Conservation (phyloP, 1,284 basidiomycete genomes). For the Pseudozyma hubeiensis region DNA sequence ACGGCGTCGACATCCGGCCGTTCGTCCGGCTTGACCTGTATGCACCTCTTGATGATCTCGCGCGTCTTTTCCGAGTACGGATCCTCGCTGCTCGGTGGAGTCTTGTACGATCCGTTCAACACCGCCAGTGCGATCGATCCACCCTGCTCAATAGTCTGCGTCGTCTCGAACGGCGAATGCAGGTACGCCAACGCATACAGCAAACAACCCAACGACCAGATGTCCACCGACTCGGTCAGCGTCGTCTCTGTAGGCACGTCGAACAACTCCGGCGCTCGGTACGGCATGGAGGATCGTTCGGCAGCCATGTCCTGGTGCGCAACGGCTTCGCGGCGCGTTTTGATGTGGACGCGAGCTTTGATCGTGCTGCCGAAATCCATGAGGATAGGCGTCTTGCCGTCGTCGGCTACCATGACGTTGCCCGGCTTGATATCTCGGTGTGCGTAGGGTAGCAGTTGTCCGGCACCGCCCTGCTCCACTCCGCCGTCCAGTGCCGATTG, state of each 20-base stretch:
- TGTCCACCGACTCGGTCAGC: conserved; percentile 66
- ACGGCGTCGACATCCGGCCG: conserved; percentile 62
- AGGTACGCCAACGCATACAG: conserved; percentile 66
- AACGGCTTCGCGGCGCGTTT: conserved; percentile 82
- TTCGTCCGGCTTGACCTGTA: conserved; percentile 58
- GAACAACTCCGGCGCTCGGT: conserved; percentile 68
- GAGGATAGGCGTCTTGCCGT: conserved; percentile 80
- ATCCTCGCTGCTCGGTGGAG: conserved; percentile 52
- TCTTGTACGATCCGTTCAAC: conserved; percentile 65
- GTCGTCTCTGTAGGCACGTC: conserved; percentile 67
- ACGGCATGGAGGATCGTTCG: conserved; percentile 67
- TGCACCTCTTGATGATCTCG: conserved; percentile 60
- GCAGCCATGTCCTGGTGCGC: conserved; percentile 67
- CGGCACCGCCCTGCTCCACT: conserved; percentile 64
- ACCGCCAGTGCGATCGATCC: conserved; percentile 68
- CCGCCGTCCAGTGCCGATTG: conserved; percentile 70
- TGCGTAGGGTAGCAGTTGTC: conserved; percentile 80
- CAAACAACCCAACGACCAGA: conserved; percentile 68
- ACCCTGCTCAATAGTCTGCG: conserved; percentile 67
- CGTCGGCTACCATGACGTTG: conserved; percentile 95
- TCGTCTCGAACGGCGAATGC: conserved; percentile 69
- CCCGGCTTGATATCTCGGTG: conserved; percentile 96
- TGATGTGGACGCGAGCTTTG: conserved; percentile 81
- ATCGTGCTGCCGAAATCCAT: conserved; percentile 97
- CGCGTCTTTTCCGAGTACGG: conserved; percentile 60